Evolutionary conservation across 139 green algal species (phyloP), one percentile per base, ranked within the genome.

Genomic region (Haematococcus lacustris): DNA sequence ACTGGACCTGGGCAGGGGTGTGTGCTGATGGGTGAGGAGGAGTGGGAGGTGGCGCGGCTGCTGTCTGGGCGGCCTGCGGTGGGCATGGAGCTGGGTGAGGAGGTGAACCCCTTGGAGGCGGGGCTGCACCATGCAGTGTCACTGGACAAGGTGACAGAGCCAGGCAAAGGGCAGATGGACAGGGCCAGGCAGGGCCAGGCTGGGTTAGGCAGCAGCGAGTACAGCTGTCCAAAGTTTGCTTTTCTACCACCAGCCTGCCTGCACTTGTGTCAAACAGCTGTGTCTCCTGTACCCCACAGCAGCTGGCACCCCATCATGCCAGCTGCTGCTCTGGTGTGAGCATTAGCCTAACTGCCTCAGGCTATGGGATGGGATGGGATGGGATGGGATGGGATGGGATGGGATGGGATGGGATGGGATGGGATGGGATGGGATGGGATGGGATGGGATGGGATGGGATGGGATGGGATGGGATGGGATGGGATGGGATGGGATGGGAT

Each of bases 41-140:
- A 84, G 28, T 96, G 88, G 88, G 78, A 96, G 73, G 74, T 74
- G 7, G 85, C 85, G 23, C 82, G 90, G 3, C 66, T 94, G 7
- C 65, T 86, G 59, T 69, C 76, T 30, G 91, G 91, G 0, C 77
- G 89, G 9, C 91, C 91, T 30, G 67, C 59, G 38, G 61, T 67
- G 2, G 85, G 83, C 7, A 41, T 68, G 0, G 91, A 96, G 68
- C 78, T 96, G 9, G 91, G 79, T 0, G 74, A 86, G 0, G 71
- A 82, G 5, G 80, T 74, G 68, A 94, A 88, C 71, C 86, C 90
- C 3, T 74, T 96, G 4, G 91, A 96, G 73, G 89, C 88, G 0
- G 89, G 89, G 30, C 71, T 96, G 57, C 89, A 84, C 69, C 59
- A 79, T 37, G 88, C 88, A 1, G 85, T 93, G 1, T 86, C 69